phyloP scores from a whole-genome alignment of 2,329 filamentous ascomycete genomes.

The Lachnellula arida region DNA sequence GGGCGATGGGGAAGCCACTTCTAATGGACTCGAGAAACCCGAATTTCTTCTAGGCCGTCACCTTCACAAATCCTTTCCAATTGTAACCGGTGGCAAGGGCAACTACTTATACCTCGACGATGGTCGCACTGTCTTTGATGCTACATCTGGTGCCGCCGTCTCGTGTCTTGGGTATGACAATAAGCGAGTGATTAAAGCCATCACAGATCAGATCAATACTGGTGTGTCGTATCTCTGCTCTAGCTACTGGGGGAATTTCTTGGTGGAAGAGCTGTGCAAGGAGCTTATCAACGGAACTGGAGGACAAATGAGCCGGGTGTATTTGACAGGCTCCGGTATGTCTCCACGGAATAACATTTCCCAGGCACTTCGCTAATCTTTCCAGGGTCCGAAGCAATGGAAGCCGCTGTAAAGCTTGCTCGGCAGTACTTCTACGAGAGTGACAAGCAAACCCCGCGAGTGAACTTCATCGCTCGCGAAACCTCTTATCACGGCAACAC shows the following conservation, averaged over 20 bases:
- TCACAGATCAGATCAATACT: constrained; percentile 52
- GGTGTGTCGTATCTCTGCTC: constrained; percentile 55
- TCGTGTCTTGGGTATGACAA: constrained; percentile 66
- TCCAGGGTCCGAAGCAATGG: constrained; percentile 61
- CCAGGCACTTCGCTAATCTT: constrained; percentile 5
- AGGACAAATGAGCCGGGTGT: constrained; percentile 48
- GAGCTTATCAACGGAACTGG: constrained; percentile 37
- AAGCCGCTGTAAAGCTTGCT: constrained; percentile 63
- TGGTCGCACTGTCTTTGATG: constrained; percentile 63
- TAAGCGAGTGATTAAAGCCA: constrained; percentile 53
- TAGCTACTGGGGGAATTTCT: constrained; percentile 50
- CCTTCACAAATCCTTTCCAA: constrained; percentile 26
- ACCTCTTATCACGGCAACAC: constrained; percentile 69
- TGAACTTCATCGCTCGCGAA: constrained; percentile 58
- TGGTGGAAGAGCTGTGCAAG: constrained; percentile 44
- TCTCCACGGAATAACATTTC: neutral
- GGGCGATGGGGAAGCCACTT: neutral
- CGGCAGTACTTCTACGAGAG: constrained; percentile 62
- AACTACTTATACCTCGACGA: constrained; percentile 28
- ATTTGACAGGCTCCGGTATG: constrained; percentile 53
- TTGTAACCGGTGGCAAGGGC: constrained; percentile 26
- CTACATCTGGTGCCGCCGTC: constrained; percentile 68
- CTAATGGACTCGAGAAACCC: constrained; percentile 12
- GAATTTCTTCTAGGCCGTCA: constrained; percentile 26
- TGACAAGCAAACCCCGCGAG: constrained; percentile 39